These are phyloP conservation scores for Hypocrella siamensis DNA, from an alignment of 2,329 filamentous ascomycete genomes.

Conservation along the genomic window DNA sequence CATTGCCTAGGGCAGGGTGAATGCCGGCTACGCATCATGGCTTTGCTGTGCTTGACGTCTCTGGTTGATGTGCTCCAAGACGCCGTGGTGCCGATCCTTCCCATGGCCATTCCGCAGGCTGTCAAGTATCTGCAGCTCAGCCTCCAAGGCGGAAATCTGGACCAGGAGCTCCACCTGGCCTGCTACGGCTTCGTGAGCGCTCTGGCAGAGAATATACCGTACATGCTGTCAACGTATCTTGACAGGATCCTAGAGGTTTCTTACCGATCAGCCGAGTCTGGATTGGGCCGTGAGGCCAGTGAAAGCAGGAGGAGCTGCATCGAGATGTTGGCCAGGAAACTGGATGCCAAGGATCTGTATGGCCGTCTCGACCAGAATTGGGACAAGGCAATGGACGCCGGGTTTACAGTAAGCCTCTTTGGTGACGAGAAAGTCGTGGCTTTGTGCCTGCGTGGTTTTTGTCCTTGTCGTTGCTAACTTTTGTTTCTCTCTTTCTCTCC, in stretches of 20 bases:
- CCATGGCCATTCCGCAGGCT: conserved; percentile 55
- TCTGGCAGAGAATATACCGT: conserved; percentile 70
- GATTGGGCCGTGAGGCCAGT: conserved; percentile 44
- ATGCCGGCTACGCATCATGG: conserved; percentile 59
- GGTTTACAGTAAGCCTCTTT: conserved; percentile 38
- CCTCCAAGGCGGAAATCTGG: conserved; percentile 32
- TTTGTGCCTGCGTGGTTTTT: background rate
- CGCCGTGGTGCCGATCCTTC: conserved; percentile 69
- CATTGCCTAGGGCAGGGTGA: conserved; percentile 64
- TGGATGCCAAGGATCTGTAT: conserved; percentile 65
- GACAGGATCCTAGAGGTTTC: conserved; percentile 58
- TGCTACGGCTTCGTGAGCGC: conserved; percentile 66
- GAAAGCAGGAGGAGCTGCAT: conserved; percentile 55
- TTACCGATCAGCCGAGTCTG: conserved; percentile 51
- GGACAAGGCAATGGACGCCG: conserved; percentile 43
- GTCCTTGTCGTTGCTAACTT: background rate
- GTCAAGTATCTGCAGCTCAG: conserved; percentile 56
- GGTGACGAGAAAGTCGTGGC: background rate
- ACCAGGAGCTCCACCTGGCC: conserved; percentile 61
- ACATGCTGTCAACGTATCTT: conserved; percentile 71
- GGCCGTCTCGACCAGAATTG: conserved; percentile 59
- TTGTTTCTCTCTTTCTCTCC: background rate
- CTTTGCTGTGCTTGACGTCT: conserved; percentile 77
- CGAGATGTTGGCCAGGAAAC: conserved; percentile 57
- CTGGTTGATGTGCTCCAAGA: conserved; percentile 80